These are phyloP conservation scores for Strobilomyces echinocephalus DNA, from an alignment of 768 basidiomycete genomes.

Conservation along the genomic window DNA sequence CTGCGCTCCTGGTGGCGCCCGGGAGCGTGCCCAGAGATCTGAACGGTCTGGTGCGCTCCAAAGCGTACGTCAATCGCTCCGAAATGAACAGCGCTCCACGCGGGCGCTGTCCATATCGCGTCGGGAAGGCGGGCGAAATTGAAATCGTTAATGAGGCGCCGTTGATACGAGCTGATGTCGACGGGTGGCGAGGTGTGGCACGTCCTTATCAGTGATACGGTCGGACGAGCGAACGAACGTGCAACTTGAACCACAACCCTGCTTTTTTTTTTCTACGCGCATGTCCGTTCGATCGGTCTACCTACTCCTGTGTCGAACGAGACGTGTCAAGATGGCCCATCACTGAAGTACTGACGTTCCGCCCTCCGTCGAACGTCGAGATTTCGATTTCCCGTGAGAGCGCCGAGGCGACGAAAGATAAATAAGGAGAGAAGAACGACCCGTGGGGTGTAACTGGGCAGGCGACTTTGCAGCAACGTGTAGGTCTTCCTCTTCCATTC, in stretches of 20 bases:
- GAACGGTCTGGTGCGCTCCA: not conserved
- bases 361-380: not conserved
- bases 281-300: not conserved
- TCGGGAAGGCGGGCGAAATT: slow-evolving; percentile 2
- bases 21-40: slow-evolving; percentile 1
- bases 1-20: slow-evolving; percentile 7
- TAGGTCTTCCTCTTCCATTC: slow-evolving; percentile 18
- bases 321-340: not conserved
- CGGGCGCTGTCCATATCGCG: slow-evolving; percentile 10
- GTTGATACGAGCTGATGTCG: slow-evolving; percentile 5
- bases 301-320: not conserved
- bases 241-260: slow-evolving; percentile 6
- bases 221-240: not conserved
- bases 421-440: not conserved
- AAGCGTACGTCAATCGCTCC: slow-evolving; percentile 3
- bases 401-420: not conserved
- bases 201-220: slow-evolving; percentile 10
- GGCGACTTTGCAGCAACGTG: slow-evolving; percentile 19
- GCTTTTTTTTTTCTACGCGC: not conserved
- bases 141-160: not conserved
- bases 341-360: not conserved
- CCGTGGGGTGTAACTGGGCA: slow-evolving; percentile 6
- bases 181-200: not conserved
- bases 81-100: slow-evolving; percentile 21
- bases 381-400: slow-evolving; percentile 2